Percentiles rank a stretch among this genome's conserved stretches.
phyloP scores from a whole-genome alignment of 768 basidiomycete species.

The Suillus weaverae region DNA sequence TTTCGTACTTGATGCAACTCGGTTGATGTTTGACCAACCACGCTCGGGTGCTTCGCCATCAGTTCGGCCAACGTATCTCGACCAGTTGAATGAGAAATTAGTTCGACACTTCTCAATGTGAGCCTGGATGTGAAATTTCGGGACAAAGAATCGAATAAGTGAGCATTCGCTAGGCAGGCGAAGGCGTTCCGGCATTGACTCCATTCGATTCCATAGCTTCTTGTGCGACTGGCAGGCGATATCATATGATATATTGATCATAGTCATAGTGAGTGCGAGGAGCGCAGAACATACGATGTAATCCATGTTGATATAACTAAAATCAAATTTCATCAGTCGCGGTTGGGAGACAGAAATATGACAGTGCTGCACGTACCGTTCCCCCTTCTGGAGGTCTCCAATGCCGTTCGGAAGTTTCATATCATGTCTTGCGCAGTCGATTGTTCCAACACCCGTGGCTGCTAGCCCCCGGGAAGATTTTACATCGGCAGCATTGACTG shows the following conservation, averaged over 20 bases:
- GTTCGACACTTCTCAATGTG: slow-evolving; percentile 20
- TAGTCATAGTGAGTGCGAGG: background rate
- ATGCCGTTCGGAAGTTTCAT: background rate
- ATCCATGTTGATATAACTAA: slow-evolving; percentile 17
- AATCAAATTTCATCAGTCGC: background rate
- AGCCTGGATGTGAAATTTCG: slow-evolving; percentile 23
- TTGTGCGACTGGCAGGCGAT: slow-evolving; percentile 21
- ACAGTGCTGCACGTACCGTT: background rate
- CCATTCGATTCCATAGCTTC: background rate
- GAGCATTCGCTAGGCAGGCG: background rate
- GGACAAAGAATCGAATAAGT: slow-evolving; percentile 7
- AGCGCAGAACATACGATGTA: slow-evolving; percentile 8
- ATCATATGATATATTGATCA: slow-evolving; percentile 14
- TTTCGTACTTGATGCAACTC: too few species aligned
- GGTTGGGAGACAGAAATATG: background rate
- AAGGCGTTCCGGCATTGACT: background rate
- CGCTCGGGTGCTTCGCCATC: too few species aligned
- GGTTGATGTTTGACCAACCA: too few species aligned
- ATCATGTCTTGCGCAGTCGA: slow-evolving; percentile 9
- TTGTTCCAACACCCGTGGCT: slow-evolving; percentile 1
- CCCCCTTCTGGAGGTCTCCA: slow-evolving; percentile 1
- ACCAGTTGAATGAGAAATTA: background rate
- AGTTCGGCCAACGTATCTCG: too few species aligned
- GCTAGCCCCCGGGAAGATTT: background rate
- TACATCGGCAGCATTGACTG: background rate